Evolutionary conservation across 352 stramenopile species (phyloP).

Genomic region (Pythium aphanidermatum): DNA sequence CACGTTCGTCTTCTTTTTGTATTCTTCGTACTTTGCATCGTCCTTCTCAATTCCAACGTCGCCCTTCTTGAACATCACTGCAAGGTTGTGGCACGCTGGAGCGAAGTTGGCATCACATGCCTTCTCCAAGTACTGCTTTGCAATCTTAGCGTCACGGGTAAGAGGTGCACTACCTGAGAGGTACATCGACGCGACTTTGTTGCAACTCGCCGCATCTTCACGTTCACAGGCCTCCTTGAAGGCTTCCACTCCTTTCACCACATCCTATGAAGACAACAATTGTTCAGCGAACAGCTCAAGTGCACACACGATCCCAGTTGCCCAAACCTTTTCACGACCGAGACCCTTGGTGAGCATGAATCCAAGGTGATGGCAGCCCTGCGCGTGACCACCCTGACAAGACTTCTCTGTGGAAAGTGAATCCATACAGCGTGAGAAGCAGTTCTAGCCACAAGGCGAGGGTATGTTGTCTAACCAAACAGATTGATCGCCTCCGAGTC

Average conservation of each 20-base stretch:
- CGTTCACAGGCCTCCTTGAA: slow-evolving; percentile 73
- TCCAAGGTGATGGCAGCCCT: slow-evolving; percentile 81
- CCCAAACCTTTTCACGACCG: slow-evolving; percentile 59
- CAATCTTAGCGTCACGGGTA: slow-evolving; percentile 40
- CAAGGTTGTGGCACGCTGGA: slow-evolving; percentile 83
- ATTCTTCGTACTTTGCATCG: slow-evolving; percentile 63
- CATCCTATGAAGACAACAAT: slow-evolving; percentile 25
- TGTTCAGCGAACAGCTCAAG: neutral
- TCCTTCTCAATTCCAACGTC: slow-evolving; percentile 65
- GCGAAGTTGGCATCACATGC: slow-evolving; percentile 83
- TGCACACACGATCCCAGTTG: neutral
- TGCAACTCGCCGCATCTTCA: slow-evolving; percentile 79
- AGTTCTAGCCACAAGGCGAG: too few relatives aligned
- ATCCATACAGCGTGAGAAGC: too few relatives aligned
- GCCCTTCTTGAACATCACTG: slow-evolving; percentile 87
- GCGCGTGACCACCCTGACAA: slow-evolving; percentile 60
- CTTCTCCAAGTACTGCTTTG: slow-evolving; percentile 63
- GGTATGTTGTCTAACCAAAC: too few relatives aligned
- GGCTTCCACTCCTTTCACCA: slow-evolving; percentile 48
- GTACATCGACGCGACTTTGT: slow-evolving; percentile 74
- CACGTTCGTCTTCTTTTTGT: slow-evolving; percentile 67
- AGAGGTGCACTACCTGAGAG: slow-evolving; percentile 34
- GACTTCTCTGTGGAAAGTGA: slow-evolving; percentile 47
- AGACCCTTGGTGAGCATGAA: slow-evolving; percentile 75
- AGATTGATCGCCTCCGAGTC: slow-evolving; percentile 61